These are phyloP conservation scores for Starmerella sirachaensis DNA, from an alignment of 805 yeast genomes.

Conservation along the genomic window DNA sequence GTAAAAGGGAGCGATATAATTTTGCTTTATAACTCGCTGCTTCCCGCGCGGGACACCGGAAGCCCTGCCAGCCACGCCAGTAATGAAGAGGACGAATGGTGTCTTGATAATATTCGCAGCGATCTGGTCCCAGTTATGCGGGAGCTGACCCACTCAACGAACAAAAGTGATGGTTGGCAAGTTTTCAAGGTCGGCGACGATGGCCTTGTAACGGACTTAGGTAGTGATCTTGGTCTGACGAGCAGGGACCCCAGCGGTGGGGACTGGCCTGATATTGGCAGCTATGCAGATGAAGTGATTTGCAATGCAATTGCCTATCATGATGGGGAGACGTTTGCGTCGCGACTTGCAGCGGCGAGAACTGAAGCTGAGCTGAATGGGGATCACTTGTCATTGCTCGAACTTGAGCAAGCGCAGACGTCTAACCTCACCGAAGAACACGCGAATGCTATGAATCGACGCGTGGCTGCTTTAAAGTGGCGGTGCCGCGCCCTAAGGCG, in stretches of 20 bases:
- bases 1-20: slow-evolving; percentile 27
- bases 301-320: slow-evolving; percentile 13
- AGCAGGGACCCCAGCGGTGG: neutral
- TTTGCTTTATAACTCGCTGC: slow-evolving; percentile 21
- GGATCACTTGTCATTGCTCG: slow-evolving; percentile 10
- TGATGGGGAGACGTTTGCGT: slow-evolving; percentile 3
- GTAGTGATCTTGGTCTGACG: slow-evolving; percentile 17
- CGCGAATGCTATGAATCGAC: slow-evolving; percentile 1
- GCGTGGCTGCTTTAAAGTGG: neutral
- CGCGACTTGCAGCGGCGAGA: slow-evolving; percentile 9
- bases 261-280: neutral
- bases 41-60: slow-evolving; percentile 9
- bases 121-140: slow-evolving; percentile 28
- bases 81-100: slow-evolving; percentile 25
- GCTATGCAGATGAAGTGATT: slow-evolving; percentile 1
- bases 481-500: slow-evolving; percentile 7
- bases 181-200: slow-evolving; percentile 26
- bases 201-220: slow-evolving; percentile 25
- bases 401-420: slow-evolving; percentile 4
- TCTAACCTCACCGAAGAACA: neutral
- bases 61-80: neutral
- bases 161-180: slow-evolving; percentile 27
- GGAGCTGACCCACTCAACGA: slow-evolving; percentile 18
- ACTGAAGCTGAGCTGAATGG: slow-evolving; percentile 17
- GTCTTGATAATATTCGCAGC: slow-evolving; percentile 26